phyloP scores from a whole-genome alignment of 257 asterid species.

The Handroanthus guayacan region DNA sequence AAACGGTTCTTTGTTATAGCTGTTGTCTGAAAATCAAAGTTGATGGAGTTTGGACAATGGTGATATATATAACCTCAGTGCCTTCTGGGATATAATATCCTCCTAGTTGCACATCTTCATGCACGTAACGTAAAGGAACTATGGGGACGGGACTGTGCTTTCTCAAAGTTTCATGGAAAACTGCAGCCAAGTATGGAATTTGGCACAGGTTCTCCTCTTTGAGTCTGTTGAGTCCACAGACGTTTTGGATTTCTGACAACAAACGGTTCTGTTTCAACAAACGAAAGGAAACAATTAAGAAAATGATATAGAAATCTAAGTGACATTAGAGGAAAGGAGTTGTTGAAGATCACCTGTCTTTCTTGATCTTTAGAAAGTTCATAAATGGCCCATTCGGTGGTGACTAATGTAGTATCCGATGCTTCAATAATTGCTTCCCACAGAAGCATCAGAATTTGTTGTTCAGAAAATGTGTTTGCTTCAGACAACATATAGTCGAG shows the following conservation, averaged over 20 bases:
- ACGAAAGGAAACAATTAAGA: neutral
- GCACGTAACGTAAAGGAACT: constrained; percentile 77
- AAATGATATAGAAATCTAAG: neutral
- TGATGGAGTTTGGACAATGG: neutral
- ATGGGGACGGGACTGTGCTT: constrained; percentile 77
- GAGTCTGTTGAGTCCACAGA: constrained; percentile 60
- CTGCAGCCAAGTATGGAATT: constrained; percentile 79
- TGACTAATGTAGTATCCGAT: constrained; percentile 77
- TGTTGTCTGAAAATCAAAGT: constrained; percentile 1
- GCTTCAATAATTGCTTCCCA: constrained; percentile 94
- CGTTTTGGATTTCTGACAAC: constrained; percentile 53
- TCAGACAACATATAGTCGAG: constrained; percentile 70
- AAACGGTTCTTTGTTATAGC: neutral
- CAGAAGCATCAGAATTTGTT: constrained; percentile 65
- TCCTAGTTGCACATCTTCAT: constrained; percentile 82
- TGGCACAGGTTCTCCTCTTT: constrained; percentile 73
- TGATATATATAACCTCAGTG: constrained; percentile 61
- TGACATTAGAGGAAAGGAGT: neutral
- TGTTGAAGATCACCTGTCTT: constrained; percentile 61
- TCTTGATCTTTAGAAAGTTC: constrained; percentile 77
- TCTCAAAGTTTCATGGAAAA: constrained; percentile 89
- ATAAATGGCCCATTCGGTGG: constrained; percentile 92
- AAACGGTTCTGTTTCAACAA: constrained; percentile 52
- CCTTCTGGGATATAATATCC: constrained; percentile 78
- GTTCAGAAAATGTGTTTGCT: constrained; percentile 65